Base-by-base conservation (phyloP, 305 asterid species). In the Fraxinus paxiana region DNA sequence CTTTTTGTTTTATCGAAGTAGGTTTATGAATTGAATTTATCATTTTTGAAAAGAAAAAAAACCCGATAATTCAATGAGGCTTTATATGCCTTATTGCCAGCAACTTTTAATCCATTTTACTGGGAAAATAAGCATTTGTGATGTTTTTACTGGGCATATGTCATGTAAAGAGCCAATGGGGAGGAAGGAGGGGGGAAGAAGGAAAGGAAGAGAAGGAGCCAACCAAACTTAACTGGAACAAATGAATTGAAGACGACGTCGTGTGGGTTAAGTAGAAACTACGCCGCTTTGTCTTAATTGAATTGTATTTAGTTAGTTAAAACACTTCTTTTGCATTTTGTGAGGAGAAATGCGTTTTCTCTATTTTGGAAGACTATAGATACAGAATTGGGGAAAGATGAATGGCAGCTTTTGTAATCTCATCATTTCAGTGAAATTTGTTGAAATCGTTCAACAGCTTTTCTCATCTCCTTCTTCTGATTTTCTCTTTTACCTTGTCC, bases 111-210 rank as follows among this genome's bases (percentile, higher is more conserved):
- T 71, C 65, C 78, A 48, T 78, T 78, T 81, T 76, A 85, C 41
- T 79, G 75, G 65, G 26, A 28, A 77, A 31, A 80, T 82, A 84
- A 76, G 84, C 82, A 59, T 82, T 84, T 80, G 77, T 8, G 59
- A 56, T 70, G 34, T 41, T 37, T 61, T 56, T 84, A 13, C 18
- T 13, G 56, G 56, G 18, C 56, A 46, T 46, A 8, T 38, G 48
- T 38, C 48, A 9, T 38, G 48, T 38, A 38, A 38, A 38, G 48
- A 38, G 48, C 48, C 15, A 38, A 38, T 9, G 48, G 15, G 48
- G 48, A 38, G 46, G 46, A 38, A 38, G 41, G 10, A 35, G 41
- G 41, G 0, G 41, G 43, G 43, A 37, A 37, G 48, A 38, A 38
- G 48, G 48, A 38, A 38, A 38, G 48, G 15, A 38, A 38, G 48